These are phyloP conservation scores for Coelastrella sp. DNA, from an alignment of 139 green algal species.

Conservation along the genomic window DNA sequence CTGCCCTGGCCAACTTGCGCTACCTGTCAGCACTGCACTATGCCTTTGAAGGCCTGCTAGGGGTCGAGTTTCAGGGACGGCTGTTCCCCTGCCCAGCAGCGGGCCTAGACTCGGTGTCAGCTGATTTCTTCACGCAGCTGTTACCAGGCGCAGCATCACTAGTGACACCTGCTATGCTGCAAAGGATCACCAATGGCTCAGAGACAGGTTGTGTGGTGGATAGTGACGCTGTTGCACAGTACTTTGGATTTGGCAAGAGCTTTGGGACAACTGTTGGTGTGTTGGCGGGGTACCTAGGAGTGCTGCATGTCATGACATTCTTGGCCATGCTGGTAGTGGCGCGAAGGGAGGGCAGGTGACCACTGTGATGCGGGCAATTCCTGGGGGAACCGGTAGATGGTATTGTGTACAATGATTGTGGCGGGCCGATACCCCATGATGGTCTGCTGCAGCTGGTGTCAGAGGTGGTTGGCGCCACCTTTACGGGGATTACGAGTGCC, in stretches of 20 bases:
- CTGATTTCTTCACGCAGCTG: slow-evolving; percentile 40
- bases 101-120: slow-evolving; percentile 1
- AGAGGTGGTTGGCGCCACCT: too few relatives aligned
- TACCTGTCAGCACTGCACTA: slow-evolving; percentile 51
- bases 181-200: not conserved
- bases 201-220: slow-evolving; percentile 39
- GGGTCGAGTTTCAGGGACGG: slow-evolving; percentile 50
- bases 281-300: slow-evolving; percentile 54
- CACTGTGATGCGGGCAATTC: too few relatives aligned
- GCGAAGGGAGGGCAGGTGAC: slow-evolving; percentile 20
- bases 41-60: slow-evolving; percentile 52
- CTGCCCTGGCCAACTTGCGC: slow-evolving; percentile 43
- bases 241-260: slow-evolving; percentile 47
- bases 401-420: too few relatives aligned
- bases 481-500: too few relatives aligned
- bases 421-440: too few relatives aligned
- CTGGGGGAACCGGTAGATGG: too few relatives aligned
- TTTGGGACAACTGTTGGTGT: slow-evolving; percentile 44
- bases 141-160: slow-evolving; percentile 9
- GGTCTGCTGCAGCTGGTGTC: too few relatives aligned
- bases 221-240: slow-evolving; percentile 46
- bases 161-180: not conserved
- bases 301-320: slow-evolving; percentile 48
- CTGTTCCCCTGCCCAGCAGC: slow-evolving; percentile 52
- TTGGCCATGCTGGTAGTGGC: slow-evolving; percentile 45